Evolutionary conservation across 805 yeast species (phyloP), one percentile per base, ranked within the genome.

Genomic region (Candida nonsorbophila): DNA sequence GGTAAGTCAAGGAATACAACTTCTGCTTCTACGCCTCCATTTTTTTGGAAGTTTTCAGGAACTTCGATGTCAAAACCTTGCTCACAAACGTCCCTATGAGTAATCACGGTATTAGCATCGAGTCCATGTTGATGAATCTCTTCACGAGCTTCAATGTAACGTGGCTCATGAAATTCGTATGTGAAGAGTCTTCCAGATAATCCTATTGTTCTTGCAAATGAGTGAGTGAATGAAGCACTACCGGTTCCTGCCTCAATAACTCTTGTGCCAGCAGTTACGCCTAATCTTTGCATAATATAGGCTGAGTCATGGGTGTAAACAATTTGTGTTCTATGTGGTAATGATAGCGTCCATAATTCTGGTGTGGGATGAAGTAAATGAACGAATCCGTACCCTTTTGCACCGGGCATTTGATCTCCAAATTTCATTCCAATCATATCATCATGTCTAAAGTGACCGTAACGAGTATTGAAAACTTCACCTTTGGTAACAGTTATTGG

Each of bases 181-280:
- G 95, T 80, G 62, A 72, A 90, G 2, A 92, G 62, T 18, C 63
- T 65, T 1, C 95, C 95, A 1, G 45, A 47, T 1, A 38, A 37
- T 2, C 74, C 75, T 2, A 84, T 79, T 0, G 92, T 76, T 45
- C 99, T 72, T 2, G 94, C 82, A 53, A 92, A 75, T 0, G 95
- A 80, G 58, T 92, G 99, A 3, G 95, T 83, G 49, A 92, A 85
- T 1, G 96, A 86, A 0, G 94, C 99, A 5, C 95, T 84, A 0
- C 98, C 99, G 0, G 99, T 92, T 20, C 99, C 99, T 1, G 97
- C 95, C 59, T 92, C 99, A 26, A 92, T 80, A 8, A 92, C 94
- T 34, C 75, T 61, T 1, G 86, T 71, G 1, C 90, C 88, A 9
- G 84, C 75, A 12, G 74, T 65, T 31, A 92, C 78, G 25, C 76